Percentiles rank a stretch among this genome's conserved stretches.
These are phyloP conservation scores for Xylaria palmicola DNA, from an alignment of 495 filamentous ascomycete genomes.

Conservation along the genomic window DNA sequence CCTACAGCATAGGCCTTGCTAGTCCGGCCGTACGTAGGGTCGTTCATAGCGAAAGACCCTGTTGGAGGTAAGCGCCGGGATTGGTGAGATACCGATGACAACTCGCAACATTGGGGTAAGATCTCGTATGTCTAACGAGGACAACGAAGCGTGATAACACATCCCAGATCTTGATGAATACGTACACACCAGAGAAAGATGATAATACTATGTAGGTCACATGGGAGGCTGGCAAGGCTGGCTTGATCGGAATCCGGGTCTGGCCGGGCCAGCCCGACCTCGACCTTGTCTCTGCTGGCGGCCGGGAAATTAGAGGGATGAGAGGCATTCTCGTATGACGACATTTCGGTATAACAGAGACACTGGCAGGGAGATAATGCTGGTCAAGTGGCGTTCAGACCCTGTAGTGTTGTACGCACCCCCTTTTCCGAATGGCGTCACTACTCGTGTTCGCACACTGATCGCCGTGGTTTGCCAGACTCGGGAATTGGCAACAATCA, in stretches of 20 bases:
- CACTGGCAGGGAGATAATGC: background rate
- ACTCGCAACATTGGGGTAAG: background rate
- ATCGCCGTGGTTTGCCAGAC: background rate
- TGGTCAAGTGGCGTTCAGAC: background rate
- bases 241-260: constrained; percentile 1
- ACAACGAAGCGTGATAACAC: background rate
- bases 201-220: too few relatives aligned
- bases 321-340: constrained; percentile 14
- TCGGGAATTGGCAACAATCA: background rate
- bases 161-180: too few relatives aligned
- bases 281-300: background rate
- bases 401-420: background rate
- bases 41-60: background rate
- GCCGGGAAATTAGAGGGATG: background rate
- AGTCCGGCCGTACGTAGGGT: background rate
- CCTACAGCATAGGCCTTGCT: background rate
- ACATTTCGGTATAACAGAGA: constrained; percentile 1
- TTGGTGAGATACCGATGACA: constrained; percentile 8
- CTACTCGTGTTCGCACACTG: constrained; percentile 6
- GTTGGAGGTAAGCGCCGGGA: background rate
- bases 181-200: too few relatives aligned
- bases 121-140: background rate
- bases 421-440: constrained; percentile 15
- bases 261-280: background rate
- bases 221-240: background rate